Conservation (phyloP, 2,329 filamentous ascomycete genomes). For the Acephala macrosclerotiorum region DNA sequence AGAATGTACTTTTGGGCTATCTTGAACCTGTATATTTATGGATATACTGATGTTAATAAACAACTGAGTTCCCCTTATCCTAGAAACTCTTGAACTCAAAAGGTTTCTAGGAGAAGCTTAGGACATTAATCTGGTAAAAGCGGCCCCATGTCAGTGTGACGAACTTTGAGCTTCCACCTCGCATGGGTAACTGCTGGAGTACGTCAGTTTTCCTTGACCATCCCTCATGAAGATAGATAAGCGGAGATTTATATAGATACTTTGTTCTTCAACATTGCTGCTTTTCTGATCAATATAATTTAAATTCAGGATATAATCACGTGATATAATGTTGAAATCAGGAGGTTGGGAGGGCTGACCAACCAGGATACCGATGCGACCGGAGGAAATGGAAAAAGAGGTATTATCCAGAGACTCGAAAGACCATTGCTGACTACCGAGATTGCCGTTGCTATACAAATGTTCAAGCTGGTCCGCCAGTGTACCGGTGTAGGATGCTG, state of each 20-base stretch:
- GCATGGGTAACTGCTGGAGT: background rate
- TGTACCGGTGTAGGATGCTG: background rate
- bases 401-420: background rate
- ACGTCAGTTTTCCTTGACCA: background rate
- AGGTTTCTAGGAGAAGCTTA: background rate
- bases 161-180: background rate
- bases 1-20: background rate
- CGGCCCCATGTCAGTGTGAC: background rate
- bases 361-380: conserved; percentile 3
- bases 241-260: background rate
- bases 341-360: conserved; percentile 5
- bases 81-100: background rate
- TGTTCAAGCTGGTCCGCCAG: background rate
- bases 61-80: background rate
- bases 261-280: background rate
- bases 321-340: background rate
- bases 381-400: background rate
- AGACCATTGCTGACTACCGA: background rate
- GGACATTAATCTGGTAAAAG: background rate
- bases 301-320: background rate
- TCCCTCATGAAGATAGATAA: background rate
- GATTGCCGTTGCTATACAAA: background rate
- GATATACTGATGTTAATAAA: background rate
- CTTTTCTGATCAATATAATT: no score
- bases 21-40: background rate